phyloP scores from a whole-genome alignment of 331 rosid genomes.

The Prunus yedoensis region DNA sequence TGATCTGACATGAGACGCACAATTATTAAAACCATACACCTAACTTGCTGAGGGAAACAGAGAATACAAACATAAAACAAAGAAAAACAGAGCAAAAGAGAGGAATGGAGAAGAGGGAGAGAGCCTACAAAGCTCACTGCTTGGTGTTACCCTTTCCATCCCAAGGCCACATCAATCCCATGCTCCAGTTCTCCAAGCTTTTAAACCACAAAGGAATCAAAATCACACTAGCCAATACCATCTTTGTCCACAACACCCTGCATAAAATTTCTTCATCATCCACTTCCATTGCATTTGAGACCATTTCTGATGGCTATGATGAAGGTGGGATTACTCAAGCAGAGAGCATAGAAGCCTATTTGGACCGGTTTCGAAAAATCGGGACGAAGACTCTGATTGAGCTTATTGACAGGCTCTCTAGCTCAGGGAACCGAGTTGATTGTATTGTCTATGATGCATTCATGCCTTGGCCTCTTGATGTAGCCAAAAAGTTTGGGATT shows the following conservation, averaged over 20 bases:
- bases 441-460: slow-evolving; percentile 46
- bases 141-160: slow-evolving; percentile 36
- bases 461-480: slow-evolving; percentile 46
- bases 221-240: slow-evolving; percentile 36
- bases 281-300: neutral
- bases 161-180: slow-evolving; percentile 56
- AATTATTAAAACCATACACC: neutral
- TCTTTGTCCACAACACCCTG: neutral
- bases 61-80: neutral
- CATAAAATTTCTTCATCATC: neutral
- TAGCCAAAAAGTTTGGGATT: slow-evolving; percentile 41
- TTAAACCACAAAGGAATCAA: slow-evolving; percentile 38
- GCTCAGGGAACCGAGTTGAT: slow-evolving; percentile 22
- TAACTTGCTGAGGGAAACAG: neutral
- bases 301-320: slow-evolving; percentile 28
- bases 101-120: slow-evolving; percentile 4
- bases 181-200: slow-evolving; percentile 48
- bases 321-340: neutral
- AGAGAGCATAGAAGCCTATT: slow-evolving; percentile 6
- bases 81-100: neutral
- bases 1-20: neutral
- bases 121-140: slow-evolving; percentile 25
- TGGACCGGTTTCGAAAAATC: slow-evolving; percentile 12
- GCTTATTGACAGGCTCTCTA: slow-evolving; percentile 28
- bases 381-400: slow-evolving; percentile 33